phyloP scores from a whole-genome alignment of 495 filamentous ascomycete species.

The Articulospora tetracladia region DNA sequence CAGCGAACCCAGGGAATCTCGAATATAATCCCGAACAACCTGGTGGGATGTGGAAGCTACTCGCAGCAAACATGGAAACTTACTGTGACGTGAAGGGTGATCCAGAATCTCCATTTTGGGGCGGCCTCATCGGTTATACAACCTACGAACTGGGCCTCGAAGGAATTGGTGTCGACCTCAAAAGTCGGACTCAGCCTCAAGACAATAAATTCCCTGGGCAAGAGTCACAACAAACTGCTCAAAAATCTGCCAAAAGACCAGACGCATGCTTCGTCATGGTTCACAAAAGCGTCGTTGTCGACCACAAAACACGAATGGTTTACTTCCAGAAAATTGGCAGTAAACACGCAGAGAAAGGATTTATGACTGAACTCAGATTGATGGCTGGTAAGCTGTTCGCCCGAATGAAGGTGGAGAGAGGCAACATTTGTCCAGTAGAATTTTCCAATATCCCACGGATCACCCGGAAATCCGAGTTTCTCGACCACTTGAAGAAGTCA shows the following conservation, averaged over 20 bases:
- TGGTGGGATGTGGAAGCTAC: slow-evolving; percentile 2
- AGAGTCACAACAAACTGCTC: too few relatives aligned
- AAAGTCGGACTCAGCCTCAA: slow-evolving; percentile 5
- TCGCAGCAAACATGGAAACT: slow-evolving; percentile 55
- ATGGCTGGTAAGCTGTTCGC: background rate
- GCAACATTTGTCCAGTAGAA: too few relatives aligned
- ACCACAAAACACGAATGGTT: slow-evolving; percentile 57
- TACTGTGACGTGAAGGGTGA: slow-evolving; percentile 32
- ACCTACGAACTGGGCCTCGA: slow-evolving; percentile 82
- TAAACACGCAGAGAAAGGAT: slow-evolving; percentile 17
- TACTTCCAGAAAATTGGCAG: slow-evolving; percentile 61
- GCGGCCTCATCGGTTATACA: slow-evolving; percentile 85
- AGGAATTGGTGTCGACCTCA: slow-evolving; percentile 47
- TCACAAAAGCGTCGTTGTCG: slow-evolving; percentile 74
- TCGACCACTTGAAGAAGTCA: background rate
- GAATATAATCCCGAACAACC: background rate
- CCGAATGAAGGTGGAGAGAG: background rate
- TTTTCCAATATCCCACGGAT: too few relatives aligned
- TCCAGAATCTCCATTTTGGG: slow-evolving; percentile 64
- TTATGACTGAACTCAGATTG: background rate
- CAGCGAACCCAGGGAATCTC: too few relatives aligned
- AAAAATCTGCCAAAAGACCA: too few relatives aligned
- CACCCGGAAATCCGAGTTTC: too few relatives aligned
- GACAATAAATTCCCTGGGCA: too few relatives aligned
- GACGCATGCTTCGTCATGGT: slow-evolving; percentile 78